Percentiles rank a stretch among this genome's conserved stretches.
Conservation (phyloP, 257 asterid species). For the Solanum stenotomum region DNA sequence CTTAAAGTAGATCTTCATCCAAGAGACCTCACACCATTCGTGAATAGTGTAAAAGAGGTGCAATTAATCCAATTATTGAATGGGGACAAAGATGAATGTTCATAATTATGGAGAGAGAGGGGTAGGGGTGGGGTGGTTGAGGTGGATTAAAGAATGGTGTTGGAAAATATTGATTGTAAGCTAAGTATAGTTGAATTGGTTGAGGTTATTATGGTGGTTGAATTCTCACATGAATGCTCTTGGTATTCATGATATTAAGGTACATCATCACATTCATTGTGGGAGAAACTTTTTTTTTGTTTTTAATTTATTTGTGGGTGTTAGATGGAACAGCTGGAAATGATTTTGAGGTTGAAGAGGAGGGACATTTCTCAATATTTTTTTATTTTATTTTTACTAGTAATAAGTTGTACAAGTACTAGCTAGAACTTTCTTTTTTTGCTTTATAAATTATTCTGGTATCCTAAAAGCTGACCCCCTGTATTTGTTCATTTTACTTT, state of each 20-base stretch:
- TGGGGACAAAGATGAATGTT: not conserved
- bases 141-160: constrained; percentile 26
- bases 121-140: constrained; percentile 32
- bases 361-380: not conserved
- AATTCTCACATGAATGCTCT: constrained; percentile 6
- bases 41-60: constrained; percentile 12
- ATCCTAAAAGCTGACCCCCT: not conserved
- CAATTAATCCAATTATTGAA: not conserved
- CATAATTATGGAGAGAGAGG: not conserved
- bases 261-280: constrained; percentile 6
- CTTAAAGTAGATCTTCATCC: constrained; percentile 45
- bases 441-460: not conserved
- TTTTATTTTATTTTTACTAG: not conserved
- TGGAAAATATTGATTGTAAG: not conserved
- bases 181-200: not conserved
- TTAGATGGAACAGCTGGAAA: not conserved
- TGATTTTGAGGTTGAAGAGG: not conserved
- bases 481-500: not conserved
- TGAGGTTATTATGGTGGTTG: not conserved
- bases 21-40: constrained; percentile 36
- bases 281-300: not conserved
- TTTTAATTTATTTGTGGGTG: not conserved
- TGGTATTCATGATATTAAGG: not conserved
- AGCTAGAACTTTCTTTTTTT: not conserved
- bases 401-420: not conserved